Evolutionary conservation across 148 eudicot species (phyloP).

Genomic region (Vaccinium vitisidaea): DNA sequence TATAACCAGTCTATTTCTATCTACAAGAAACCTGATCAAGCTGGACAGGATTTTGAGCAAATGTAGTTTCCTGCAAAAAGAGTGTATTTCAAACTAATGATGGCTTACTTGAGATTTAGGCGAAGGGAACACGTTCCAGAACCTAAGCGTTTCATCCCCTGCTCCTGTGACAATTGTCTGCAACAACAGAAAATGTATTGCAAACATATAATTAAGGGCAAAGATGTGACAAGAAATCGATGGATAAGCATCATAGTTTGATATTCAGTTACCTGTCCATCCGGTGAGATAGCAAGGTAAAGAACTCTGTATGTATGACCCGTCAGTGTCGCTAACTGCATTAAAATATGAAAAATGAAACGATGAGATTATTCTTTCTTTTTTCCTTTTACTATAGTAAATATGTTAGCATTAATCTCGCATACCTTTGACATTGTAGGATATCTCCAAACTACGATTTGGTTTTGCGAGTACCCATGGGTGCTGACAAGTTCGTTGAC

Average conservation of each 20-base stretch:
- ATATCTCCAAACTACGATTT: constrained; percentile 85
- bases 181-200: constrained; percentile 18
- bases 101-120: constrained; percentile 69
- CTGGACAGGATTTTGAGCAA: neutral
- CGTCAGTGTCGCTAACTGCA: constrained; percentile 79
- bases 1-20: neutral
- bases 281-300: constrained; percentile 86
- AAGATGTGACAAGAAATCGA: neutral
- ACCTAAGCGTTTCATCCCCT: constrained; percentile 93
- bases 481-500: constrained; percentile 94
- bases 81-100: neutral
- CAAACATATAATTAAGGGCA: neutral
- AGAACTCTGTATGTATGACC: constrained; percentile 86
- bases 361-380: neutral
- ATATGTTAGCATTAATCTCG: neutral
- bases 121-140: constrained; percentile 95
- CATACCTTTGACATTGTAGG: constrained; percentile 92
- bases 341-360: constrained; percentile 1
- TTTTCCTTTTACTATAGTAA: neutral
- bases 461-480: constrained; percentile 92
- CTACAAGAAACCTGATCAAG: neutral
- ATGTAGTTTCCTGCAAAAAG: neutral
- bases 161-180: constrained; percentile 97
- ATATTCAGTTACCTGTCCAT: constrained; percentile 67
- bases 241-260: neutral